A percentile compares a stretch with the other conserved stretches of the same genome.
These are phyloP conservation scores for Candida vaughaniae DNA, from an alignment of 805 yeast genomes.

Conservation along the genomic window DNA sequence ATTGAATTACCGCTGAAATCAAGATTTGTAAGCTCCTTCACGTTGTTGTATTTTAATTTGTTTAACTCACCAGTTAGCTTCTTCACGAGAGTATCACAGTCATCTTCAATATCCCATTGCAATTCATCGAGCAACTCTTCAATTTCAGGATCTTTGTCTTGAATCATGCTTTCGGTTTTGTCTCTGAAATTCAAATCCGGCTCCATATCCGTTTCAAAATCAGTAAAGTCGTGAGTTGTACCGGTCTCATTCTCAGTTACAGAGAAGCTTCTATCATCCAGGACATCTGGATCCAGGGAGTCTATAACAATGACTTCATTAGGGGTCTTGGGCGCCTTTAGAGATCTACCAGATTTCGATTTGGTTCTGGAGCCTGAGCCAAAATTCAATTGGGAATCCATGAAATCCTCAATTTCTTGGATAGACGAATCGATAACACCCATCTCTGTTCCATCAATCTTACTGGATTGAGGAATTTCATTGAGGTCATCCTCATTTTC, in stretches of 20 bases:
- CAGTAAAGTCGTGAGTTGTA: conserved; percentile 7
- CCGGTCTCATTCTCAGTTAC: conserved; percentile 10
- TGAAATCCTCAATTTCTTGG: conserved; percentile 39
- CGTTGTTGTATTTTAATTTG: conserved; percentile 60
- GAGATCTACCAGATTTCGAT: neutral
- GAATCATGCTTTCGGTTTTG: conserved; percentile 9
- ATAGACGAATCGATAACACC: conserved; percentile 31
- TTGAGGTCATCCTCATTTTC: conserved; percentile 2
- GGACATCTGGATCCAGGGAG: conserved; percentile 13
- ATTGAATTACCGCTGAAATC: conserved; percentile 34
- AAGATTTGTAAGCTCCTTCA: conserved; percentile 42
- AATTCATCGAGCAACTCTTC: conserved; percentile 76
- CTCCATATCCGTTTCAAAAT: conserved; percentile 9
- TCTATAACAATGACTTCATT: conserved; percentile 10
- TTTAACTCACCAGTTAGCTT: conserved; percentile 61
- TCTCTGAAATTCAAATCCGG: conserved; percentile 14
- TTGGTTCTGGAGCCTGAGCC: conserved; percentile 2
- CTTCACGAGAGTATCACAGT: conserved; percentile 54
- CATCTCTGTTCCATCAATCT: conserved; percentile 6
- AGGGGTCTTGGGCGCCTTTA: neutral
- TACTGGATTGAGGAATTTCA: conserved; percentile 9
- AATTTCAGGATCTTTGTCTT: conserved; percentile 41
- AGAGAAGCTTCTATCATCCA: conserved; percentile 15
- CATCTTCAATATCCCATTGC: conserved; percentile 72
- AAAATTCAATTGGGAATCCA: conserved; percentile 33